phyloP scores from a whole-genome alignment of 2,329 filamentous ascomycete species.

The Fusarium sp. region DNA sequence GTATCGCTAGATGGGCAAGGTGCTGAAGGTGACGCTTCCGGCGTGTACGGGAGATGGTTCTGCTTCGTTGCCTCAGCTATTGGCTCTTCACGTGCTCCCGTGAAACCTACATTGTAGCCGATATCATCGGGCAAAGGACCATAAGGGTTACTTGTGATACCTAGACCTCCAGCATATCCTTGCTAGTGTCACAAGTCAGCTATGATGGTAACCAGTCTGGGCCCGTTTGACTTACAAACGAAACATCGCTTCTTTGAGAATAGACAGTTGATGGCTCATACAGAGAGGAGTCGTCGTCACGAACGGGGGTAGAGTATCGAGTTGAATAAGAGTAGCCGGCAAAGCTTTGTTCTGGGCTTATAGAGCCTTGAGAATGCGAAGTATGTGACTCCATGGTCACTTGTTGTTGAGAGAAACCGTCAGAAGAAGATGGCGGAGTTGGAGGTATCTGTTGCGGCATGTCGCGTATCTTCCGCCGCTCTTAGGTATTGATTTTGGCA shows the following conservation, averaged over 20 bases:
- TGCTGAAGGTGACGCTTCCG: conserved; percentile 61
- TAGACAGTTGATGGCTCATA: conserved; percentile 32
- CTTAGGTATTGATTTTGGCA: background rate
- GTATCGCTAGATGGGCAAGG: conserved; percentile 29
- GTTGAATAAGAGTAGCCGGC: conserved; percentile 12
- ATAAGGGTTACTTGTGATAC: conserved; percentile 24
- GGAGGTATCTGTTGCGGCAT: conserved; percentile 54
- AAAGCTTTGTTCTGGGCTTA: conserved; percentile 14
- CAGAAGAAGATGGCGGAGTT: conserved; percentile 56
- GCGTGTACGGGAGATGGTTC: conserved; percentile 49
- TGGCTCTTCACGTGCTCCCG: background rate
- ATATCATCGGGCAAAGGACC: conserved; percentile 34
- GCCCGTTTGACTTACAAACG: conserved; percentile 28
- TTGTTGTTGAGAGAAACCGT: conserved; percentile 26
- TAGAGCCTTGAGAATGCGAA: conserved; percentile 21
- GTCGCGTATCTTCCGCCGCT: conserved; percentile 11
- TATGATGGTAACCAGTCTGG: background rate
- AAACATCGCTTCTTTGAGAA: conserved; percentile 24
- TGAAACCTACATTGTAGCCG: conserved; percentile 32
- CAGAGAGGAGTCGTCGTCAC: conserved; percentile 28
- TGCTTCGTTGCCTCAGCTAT: conserved; percentile 11
- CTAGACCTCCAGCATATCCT: conserved; percentile 14
- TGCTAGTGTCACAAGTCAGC: conserved; percentile 9
- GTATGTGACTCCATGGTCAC: conserved; percentile 17
- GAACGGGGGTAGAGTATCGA: conserved; percentile 32